Base-by-base conservation (phyloP, 805 yeast species). In the Aciculoconidium aculeatum region DNA sequence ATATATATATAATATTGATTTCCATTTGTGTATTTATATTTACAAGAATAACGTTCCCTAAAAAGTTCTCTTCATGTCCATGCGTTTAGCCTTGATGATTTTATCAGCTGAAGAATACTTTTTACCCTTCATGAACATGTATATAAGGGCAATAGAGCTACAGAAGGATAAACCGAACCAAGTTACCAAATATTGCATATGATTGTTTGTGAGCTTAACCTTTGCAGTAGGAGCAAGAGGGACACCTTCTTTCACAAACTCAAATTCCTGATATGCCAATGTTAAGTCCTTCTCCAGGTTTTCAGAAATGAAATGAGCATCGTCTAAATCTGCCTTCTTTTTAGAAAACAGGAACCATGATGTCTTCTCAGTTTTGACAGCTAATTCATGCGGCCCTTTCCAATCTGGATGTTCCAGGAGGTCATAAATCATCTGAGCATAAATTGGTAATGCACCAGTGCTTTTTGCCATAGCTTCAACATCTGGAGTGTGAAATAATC, bases 101-200 rank as follows among this genome's bases (percentile, higher is more conserved):
- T 52, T 55, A 21, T 64, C 69, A 3, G 68, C 70, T 34, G 59
- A 45, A 34, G 44, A 42, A 36, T 44, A 48, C 30, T 50, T 51
- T 31, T 45, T 46, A 27, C 39, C 45, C 37, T 58, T 64, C 45
- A 45, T 37, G 28, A 59, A 42, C 11, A 47, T 41, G 38, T 56
- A 64, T 9, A 47, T 24, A 34, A 92, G 66, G 56, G 86, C 71
- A 18, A 80, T 73, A 1, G 87, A 45, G 20, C 95, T 80, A 21
- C 84, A 72, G 22, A 82, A 45, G 2, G 87, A 76, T 23, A 90
- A 70, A 0, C 96, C 95, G 53, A 84, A 90, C 98, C 98, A 92
- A 0, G 98, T 92, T 12, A 86, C 75, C 47, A 92, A 61, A 53
- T 92, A 92, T 53, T 90, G 95, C 53, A 88, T 58, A 51, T 92